Evolutionary conservation across 2,329 filamentous ascomycete species (phyloP), one percentile per base, ranked within the genome.

Genomic region (Pseudomassariella vexata): DNA sequence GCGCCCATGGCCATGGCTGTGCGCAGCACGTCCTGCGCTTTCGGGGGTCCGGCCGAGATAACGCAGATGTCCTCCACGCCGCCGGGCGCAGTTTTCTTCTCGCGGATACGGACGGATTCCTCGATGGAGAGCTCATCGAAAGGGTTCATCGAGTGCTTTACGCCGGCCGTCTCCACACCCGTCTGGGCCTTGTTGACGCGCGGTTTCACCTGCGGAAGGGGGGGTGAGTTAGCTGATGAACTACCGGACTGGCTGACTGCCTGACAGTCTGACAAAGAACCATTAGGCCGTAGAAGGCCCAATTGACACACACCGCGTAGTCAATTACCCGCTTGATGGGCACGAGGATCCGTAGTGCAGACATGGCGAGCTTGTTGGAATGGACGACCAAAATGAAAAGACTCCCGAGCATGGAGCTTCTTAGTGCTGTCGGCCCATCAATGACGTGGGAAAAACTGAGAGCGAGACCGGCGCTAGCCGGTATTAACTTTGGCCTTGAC

Each of bases 1-100:
- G 90, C 92, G 45, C 92, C 92, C 88, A 98, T 95, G 49, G 92
- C 92, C 88, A 98, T 92, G 36, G 92, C 92, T 11, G 90, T 98
- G 37, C 92, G 87, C 34, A 98, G 76, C 11, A 89, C 79, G 56
- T 98, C 92, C 50, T 79, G 76, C 19, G 85, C 74, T 69, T 96
- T 98, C 38, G 88, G 57, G 2, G 90, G 89, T 5, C 92, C 92
- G 30, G 87, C 89, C 34, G 81, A 85, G 60, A 96, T 79, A 49
- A 86, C 84, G 57, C 92, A 80, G 55, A 98, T 96, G 59, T 95
- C 88, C 47, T 88, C 82, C 40, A 98, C 89, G 50, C 82, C 81
- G 43, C 75, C 69, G 12, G 79, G 73, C 12, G 78, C 77, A 35
- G 65, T 61, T 61, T 85, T 84, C 69, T 85, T 84, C 62, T 96